Percentiles rank a stretch among this genome's conserved stretches.
Conservation (phyloP, 148 eudicot genomes). For the Camellia sinensis region DNA sequence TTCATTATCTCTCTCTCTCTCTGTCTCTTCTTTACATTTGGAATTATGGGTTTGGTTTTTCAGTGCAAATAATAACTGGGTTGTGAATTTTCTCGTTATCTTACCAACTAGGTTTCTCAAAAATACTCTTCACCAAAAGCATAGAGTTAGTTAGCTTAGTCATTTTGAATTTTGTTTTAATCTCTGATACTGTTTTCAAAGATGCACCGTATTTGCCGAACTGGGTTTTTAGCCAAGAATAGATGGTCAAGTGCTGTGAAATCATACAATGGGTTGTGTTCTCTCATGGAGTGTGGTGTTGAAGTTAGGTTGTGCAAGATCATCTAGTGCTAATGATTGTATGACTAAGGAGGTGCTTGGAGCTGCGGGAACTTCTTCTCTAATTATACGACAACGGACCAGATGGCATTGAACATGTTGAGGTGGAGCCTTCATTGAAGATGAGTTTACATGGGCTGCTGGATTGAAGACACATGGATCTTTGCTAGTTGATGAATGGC, state of each 20-base stretch:
- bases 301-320: background rate
- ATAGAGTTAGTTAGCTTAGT: background rate
- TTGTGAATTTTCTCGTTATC: too few relatives aligned
- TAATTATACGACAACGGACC: too few relatives aligned
- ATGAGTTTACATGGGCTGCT: too few relatives aligned
- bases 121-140: too few relatives aligned
- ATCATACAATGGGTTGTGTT: conserved; percentile 14
- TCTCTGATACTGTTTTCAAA: background rate
- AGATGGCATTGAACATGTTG: too few relatives aligned
- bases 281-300: conserved; percentile 10
- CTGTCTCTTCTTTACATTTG: background rate
- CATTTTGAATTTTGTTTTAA: background rate
- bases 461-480: too few relatives aligned
- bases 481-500: too few relatives aligned
- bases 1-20: too few relatives aligned
- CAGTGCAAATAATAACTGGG: too few relatives aligned
- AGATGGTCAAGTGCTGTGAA: conserved; percentile 11
- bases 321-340: background rate
- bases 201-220: conserved; percentile 25
- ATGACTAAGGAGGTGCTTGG: background rate
- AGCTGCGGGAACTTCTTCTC: too few relatives aligned
- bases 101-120: background rate
- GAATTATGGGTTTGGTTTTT: too few relatives aligned
- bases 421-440: too few relatives aligned
- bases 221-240: conserved; percentile 26